These are phyloP conservation scores for Neofusicoccum ribis DNA, from an alignment of 2,329 filamentous ascomycete genomes.

Conservation along the genomic window DNA sequence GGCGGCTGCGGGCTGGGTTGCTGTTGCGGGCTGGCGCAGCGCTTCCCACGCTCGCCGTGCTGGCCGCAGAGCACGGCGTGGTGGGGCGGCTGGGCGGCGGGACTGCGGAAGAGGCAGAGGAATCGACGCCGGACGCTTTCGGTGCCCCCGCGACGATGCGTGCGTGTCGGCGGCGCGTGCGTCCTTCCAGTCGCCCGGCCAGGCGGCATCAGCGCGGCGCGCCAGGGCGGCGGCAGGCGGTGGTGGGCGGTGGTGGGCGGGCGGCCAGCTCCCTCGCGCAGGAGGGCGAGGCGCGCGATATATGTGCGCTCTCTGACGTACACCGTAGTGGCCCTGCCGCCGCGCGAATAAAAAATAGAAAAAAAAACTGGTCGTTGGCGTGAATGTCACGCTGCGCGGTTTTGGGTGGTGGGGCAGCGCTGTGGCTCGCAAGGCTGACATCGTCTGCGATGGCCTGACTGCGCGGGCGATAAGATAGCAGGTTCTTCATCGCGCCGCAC, in stretches of 20 bases:
- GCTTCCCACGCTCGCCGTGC: too few relatives aligned
- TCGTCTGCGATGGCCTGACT: neutral
- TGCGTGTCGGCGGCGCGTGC: neutral
- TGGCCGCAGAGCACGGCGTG: neutral
- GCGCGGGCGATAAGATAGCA: slow-evolving; percentile 10
- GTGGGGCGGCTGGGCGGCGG: neutral
- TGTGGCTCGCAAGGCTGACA: slow-evolving; percentile 6
- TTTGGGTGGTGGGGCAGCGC: neutral
- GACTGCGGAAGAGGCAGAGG: neutral
- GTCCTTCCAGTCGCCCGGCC: slow-evolving; percentile 12
- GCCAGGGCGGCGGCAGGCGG: neutral
- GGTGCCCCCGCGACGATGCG: neutral
- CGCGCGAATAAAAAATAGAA: neutral
- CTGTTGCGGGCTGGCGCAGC: neutral
- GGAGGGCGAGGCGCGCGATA: neutral
- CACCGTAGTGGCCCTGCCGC: neutral
- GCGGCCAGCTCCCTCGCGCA: neutral
- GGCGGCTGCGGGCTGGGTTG: neutral
- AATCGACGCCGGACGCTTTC: neutral
- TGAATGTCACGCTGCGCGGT: slow-evolving; percentile 10
- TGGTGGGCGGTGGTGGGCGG: neutral
- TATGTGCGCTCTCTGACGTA: slow-evolving; percentile 5
- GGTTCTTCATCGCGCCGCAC: neutral
- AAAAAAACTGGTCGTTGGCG: neutral
- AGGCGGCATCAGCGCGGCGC: neutral